A percentile compares a stretch with the other conserved stretches of the same genome.
These are phyloP conservation scores for Geotrichum macrosporum DNA, from an alignment of 1,139 yeast species.

Conservation along the genomic window DNA sequence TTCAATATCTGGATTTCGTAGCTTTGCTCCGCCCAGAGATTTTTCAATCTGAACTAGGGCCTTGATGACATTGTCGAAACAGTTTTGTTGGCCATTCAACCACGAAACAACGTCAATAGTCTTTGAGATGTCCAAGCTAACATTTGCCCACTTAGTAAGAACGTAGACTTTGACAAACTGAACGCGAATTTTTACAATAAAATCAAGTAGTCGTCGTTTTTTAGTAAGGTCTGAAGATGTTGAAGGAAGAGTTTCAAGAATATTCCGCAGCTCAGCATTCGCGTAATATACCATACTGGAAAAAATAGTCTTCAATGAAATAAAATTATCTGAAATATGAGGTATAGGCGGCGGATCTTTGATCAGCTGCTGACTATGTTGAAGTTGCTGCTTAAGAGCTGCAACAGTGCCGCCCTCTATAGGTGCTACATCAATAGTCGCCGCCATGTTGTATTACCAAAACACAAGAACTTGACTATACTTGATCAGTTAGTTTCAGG, in stretches of 20 bases:
- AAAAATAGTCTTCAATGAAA: constrained; percentile 57
- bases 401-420: constrained; percentile 12
- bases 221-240: constrained; percentile 56
- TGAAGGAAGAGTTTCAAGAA: constrained; percentile 56
- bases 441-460: constrained; percentile 15
- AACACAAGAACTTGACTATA: constrained; percentile 5
- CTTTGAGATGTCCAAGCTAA: constrained; percentile 62
- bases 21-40: constrained; percentile 72
- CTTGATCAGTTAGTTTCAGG: too few relatives aligned
- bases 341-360: constrained; percentile 51
- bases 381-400: constrained; percentile 8
- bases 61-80: constrained; percentile 60
- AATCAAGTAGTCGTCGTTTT: constrained; percentile 62
- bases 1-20: constrained; percentile 82
- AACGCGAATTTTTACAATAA: constrained; percentile 67
- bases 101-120: constrained; percentile 83
- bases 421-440: constrained; percentile 14
- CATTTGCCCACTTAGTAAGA: constrained; percentile 78
- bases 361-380: constrained; percentile 7
- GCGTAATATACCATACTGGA: constrained; percentile 60
- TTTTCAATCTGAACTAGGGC: constrained; percentile 58
- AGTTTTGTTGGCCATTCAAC: constrained; percentile 75
- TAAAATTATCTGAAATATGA: constrained; percentile 69
- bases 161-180: constrained; percentile 82
- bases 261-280: constrained; percentile 57